Conservation (phyloP, 129 eudicot genomes). For the Chrysanthemum lavandulifolium region DNA sequence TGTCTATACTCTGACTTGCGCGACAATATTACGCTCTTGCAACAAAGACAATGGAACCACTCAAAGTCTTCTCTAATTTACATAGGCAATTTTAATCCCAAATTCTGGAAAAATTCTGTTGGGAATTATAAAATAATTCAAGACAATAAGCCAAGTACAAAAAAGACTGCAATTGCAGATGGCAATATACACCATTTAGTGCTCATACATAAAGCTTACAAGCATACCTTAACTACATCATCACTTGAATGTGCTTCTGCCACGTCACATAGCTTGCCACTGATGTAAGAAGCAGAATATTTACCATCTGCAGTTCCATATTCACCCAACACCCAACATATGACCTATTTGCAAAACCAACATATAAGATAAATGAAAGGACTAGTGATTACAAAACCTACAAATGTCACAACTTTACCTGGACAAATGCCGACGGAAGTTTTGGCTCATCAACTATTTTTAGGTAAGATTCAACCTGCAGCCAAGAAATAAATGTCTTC, state of each 20-base stretch:
- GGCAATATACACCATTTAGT: conserved; percentile 2
- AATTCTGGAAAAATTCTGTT: too few species aligned
- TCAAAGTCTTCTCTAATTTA: too few species aligned
- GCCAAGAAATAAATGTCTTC: conserved; percentile 6
- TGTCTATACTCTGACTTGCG: background rate
- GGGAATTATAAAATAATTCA: background rate
- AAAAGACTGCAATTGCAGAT: conserved; percentile 4
- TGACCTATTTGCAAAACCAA: conserved; percentile 56
- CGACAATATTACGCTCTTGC: background rate
- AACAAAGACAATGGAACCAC: too few species aligned
- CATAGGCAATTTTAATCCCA: too few species aligned
- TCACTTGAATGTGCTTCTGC: conserved; percentile 96
- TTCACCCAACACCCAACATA: conserved; percentile 75
- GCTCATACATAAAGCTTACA: conserved; percentile 1
- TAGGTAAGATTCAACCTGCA: conserved; percentile 97
- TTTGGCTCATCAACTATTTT: conserved; percentile 87
- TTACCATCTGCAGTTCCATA: conserved; percentile 95
- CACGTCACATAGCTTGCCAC: conserved; percentile 91
- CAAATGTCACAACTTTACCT: conserved; percentile 41
- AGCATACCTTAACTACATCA: conserved; percentile 83
- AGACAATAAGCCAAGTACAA: background rate
- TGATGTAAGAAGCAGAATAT: conserved; percentile 89
- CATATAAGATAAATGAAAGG: conserved; percentile 3
- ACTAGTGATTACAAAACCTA: background rate
- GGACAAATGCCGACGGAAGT: conserved; percentile 95